These are phyloP conservation scores for Lactuca sativa DNA, from an alignment of 129 eudicot species.

Conservation along the genomic window DNA sequence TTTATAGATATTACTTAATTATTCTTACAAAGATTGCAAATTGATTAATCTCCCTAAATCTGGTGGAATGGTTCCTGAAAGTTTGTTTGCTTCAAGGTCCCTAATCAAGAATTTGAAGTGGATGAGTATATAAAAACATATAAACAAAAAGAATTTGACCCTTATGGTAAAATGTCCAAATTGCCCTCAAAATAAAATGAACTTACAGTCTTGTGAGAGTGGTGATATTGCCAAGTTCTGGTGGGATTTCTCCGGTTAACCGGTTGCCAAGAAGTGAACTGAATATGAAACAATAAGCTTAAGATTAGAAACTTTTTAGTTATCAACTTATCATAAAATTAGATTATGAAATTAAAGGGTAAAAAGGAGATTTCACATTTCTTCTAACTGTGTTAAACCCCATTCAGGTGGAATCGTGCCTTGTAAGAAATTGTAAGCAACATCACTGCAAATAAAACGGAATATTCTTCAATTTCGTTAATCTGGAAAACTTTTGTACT, in stretches of 20 bases:
- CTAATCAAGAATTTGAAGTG: conserved; percentile 41
- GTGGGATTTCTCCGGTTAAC: conserved; percentile 72
- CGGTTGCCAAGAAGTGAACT: conserved; percentile 80
- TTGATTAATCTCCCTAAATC: conserved; percentile 60
- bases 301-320: conserved; percentile 8
- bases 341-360: not conserved
- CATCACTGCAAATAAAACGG: conserved; percentile 51
- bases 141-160: conserved; percentile 8
- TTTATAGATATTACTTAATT: not conserved
- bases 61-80: conserved; percentile 66
- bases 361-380: conserved; percentile 43
- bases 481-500: not conserved
- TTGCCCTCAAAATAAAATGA: conserved; percentile 2
- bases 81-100: conserved; percentile 70
- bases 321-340: not conserved
- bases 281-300: conserved; percentile 22
- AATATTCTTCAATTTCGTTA: conserved; percentile 5
- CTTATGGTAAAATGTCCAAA: conserved; percentile 9
- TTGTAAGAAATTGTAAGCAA: conserved; percentile 68
- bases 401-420: conserved; percentile 81
- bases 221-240: conserved; percentile 57
- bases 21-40: conserved; percentile 59
- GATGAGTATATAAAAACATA: conserved; percentile 4
- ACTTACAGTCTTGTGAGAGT: conserved; percentile 74
- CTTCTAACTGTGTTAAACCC: conserved; percentile 57